A percentile compares a stretch with the other conserved stretches of the same genome.
These are phyloP conservation scores for Cryptococcus sp. DNA, from an alignment of 1,284 basidiomycete genomes.

Conservation along the genomic window DNA sequence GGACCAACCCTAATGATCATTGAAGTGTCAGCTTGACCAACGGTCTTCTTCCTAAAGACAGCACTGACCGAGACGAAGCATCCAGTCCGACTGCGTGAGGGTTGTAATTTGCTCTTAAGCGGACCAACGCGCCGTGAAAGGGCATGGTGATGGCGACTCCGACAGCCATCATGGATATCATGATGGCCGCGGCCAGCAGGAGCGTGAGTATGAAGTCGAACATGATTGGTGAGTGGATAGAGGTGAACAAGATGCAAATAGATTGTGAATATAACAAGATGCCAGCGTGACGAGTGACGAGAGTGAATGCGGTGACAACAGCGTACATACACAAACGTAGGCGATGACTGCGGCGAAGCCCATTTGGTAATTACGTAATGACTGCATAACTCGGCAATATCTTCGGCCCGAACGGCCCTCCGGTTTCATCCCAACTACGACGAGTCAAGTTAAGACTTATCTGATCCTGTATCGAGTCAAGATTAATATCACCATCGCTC, in stretches of 20 bases:
- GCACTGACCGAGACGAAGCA: constrained; percentile 45
- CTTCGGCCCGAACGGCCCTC: neutral
- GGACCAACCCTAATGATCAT: constrained; percentile 50
- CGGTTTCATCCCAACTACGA: neutral
- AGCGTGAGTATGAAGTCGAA: constrained; percentile 47
- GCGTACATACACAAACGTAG: no score
- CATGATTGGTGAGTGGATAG: constrained; percentile 17
- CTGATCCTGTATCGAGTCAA: no score
- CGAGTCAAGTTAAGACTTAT: no score
- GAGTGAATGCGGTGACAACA: no score
- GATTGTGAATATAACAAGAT: no score
- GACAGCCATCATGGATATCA: constrained; percentile 44
- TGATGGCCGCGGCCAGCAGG: constrained; percentile 43
- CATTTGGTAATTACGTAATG: no score
- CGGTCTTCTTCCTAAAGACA: neutral
- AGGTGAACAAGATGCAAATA: no score
- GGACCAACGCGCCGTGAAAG: constrained; percentile 49
- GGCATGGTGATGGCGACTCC: constrained; percentile 51
- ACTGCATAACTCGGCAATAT: no score
- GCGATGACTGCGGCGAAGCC: no score
- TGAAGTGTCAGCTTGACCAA: neutral
- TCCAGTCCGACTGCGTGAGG: constrained; percentile 73
- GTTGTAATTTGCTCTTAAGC: constrained; percentile 56
- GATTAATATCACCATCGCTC: no score
- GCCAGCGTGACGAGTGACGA: no score